A percentile compares a stretch with the other conserved stretches of the same genome.
Conservation (phyloP, 1,284 basidiomycete species). For the Pascua guehoae region DNA sequence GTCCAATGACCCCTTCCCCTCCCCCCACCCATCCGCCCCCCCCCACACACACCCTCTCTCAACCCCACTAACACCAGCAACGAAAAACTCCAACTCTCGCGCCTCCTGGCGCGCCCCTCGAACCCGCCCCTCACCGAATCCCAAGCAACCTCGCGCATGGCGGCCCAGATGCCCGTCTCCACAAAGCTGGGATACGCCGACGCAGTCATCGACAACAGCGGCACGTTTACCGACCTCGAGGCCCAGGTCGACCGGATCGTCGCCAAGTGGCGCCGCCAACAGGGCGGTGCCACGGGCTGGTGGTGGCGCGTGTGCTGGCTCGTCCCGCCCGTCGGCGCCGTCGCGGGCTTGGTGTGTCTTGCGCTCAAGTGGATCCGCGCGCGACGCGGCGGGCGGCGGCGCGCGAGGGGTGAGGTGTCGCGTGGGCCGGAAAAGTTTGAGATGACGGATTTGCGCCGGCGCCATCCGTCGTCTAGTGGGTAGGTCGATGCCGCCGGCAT, state of each 20-base stretch:
- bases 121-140: conserved; percentile 54
- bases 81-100: conserved; percentile 64
- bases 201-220: conserved; percentile 83
- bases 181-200: conserved; percentile 82
- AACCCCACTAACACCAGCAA: conserved; percentile 58
- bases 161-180: conserved; percentile 74
- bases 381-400: conserved; percentile 18
- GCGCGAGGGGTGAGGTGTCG: conserved; percentile 32
- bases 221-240: conserved; percentile 64
- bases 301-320: conserved; percentile 76
- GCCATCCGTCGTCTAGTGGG: no score
- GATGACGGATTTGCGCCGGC: no score
- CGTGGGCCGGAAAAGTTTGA: neutral
- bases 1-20: no score
- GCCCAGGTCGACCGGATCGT: conserved; percentile 67
- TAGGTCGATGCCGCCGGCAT: no score
- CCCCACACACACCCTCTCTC: neutral
- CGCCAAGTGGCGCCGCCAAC: conserved; percentile 57
- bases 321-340: conserved; percentile 67
- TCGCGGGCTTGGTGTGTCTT: conserved; percentile 31
- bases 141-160: conserved; percentile 66
- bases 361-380: conserved; percentile 18
- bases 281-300: conserved; percentile 50
- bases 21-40: no score
- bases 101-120: conserved; percentile 67